A percentile compares a stretch with the other conserved stretches of the same genome.
phyloP scores from a whole-genome alignment of 2,329 filamentous ascomycete genomes.

The Alternaria sp. region DNA sequence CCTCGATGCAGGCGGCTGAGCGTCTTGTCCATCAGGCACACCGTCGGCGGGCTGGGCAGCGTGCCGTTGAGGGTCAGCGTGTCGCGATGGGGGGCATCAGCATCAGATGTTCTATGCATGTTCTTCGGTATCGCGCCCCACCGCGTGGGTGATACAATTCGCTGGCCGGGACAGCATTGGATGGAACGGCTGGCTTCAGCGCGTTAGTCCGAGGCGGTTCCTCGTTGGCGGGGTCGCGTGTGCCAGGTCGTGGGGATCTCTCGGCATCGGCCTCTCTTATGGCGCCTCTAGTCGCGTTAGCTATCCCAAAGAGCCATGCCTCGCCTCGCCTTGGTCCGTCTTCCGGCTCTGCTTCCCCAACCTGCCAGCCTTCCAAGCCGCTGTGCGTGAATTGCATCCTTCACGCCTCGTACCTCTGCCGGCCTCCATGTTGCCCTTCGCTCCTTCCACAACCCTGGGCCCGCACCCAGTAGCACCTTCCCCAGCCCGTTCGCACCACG shows the following conservation, averaged over 20 bases:
- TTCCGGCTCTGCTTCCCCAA: conserved; percentile 13
- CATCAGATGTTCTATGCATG: conserved; percentile 11
- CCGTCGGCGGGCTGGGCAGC: not conserved
- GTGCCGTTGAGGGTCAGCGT: not conserved
- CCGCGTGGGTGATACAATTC: not conserved
- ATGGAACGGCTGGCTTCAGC: conserved; percentile 9
- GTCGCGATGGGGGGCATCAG: not conserved
- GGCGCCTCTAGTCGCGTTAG: conserved; percentile 1
- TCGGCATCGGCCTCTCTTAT: conserved; percentile 1
- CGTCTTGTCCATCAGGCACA: conserved; percentile 5
- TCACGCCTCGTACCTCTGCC: conserved; percentile 2
- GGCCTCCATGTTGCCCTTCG: conserved; percentile 16
- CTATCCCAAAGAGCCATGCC: conserved; percentile 5
- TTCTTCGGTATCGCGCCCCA: conserved; percentile 8
- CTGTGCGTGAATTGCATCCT: conserved; percentile 10
- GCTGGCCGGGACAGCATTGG: not conserved
- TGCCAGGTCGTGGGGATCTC: conserved; percentile 15
- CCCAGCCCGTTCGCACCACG: conserved; percentile 6
- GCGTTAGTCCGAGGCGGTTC: conserved; percentile 11
- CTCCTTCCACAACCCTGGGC: conserved; percentile 6
- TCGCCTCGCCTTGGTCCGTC: conserved; percentile 8
- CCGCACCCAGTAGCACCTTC: conserved; percentile 13
- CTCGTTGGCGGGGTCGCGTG: conserved; percentile 14
- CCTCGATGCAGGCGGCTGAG: not conserved
- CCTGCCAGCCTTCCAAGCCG: conserved; percentile 6